Percentiles rank a stretch among this genome's conserved stretches.
These are phyloP conservation scores for Aspergillus japonicus DNA, from an alignment of 2,329 filamentous ascomycete genomes.

Conservation along the genomic window DNA sequence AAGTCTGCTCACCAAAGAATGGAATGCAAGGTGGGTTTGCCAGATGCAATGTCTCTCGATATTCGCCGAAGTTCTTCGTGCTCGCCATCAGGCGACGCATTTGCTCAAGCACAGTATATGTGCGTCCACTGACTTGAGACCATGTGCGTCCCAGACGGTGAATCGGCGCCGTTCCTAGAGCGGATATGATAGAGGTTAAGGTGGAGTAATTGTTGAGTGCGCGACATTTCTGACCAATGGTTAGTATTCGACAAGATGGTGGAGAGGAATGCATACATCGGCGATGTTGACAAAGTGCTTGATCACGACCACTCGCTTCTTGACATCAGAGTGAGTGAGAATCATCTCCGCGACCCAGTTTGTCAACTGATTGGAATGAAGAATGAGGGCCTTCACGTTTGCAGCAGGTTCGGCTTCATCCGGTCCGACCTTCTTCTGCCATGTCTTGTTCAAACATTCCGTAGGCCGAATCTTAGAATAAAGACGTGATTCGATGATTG, in stretches of 20 bases:
- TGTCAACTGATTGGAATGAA: conserved; percentile 97
- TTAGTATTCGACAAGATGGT: conserved; percentile 11
- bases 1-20: conserved; percentile 78
- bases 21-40: conserved; percentile 97
- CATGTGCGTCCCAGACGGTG: conserved; percentile 91
- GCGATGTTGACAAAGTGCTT: conserved; percentile 97
- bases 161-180: conserved; percentile 89
- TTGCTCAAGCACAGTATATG: conserved; percentile 74
- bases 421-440: conserved; percentile 90
- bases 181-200: conserved; percentile 94
- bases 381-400: conserved; percentile 92
- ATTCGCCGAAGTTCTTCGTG: conserved; percentile 97
- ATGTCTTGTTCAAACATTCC: conserved; percentile 97
- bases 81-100: conserved; percentile 96
- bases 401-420: conserved; percentile 72
- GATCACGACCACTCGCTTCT: conserved; percentile 94
- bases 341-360: conserved; percentile 99
- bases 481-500: conserved; percentile 90
- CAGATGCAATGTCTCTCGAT: conserved; percentile 85
- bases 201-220: conserved; percentile 94
- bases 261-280: conserved; percentile 61
- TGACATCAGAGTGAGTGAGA: conserved; percentile 86
- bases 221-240: conserved; percentile 74
- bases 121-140: conserved; percentile 87
- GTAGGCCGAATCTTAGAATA: conserved; percentile 96